A percentile compares a stretch with the other conserved stretches of the same genome.
Conservation (phyloP, 2,329 filamentous ascomycete genomes). For the Rutstroemia sp. region DNA sequence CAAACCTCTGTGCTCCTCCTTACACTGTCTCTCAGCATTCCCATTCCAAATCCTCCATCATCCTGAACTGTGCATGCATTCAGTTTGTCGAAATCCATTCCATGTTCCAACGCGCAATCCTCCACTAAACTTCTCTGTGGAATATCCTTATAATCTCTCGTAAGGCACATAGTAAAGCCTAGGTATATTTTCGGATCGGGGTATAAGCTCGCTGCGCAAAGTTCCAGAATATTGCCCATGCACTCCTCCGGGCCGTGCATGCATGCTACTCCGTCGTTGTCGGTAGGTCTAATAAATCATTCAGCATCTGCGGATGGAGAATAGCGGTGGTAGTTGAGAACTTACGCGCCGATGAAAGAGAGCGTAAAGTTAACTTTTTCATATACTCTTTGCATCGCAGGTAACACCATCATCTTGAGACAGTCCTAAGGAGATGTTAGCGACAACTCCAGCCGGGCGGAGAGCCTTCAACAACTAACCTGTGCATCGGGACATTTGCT, state of each 20-base stretch:
- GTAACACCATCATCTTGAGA: conserved; percentile 71
- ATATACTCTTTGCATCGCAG: conserved; percentile 73
- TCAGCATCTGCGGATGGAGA: no score
- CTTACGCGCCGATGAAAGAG: conserved; percentile 69
- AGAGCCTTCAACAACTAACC: conserved; percentile 30
- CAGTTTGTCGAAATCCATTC: conserved; percentile 71
- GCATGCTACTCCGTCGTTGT: conserved; percentile 78
- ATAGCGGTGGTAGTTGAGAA: conserved; percentile 26
- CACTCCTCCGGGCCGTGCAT: conserved; percentile 87
- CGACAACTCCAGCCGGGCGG: neutral
- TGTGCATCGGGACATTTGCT: conserved; percentile 90
- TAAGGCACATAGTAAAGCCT: conserved; percentile 88
- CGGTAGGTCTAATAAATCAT: conserved; percentile 43
- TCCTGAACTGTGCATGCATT: conserved; percentile 77
- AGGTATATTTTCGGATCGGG: conserved; percentile 81
- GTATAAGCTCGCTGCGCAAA: conserved; percentile 79
- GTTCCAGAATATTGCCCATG: conserved; percentile 88
- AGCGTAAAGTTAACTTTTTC: conserved; percentile 87
- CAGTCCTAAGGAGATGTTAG: conserved; percentile 49
- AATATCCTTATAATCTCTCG: conserved; percentile 67
- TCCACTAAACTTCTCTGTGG: conserved; percentile 72
- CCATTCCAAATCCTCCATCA: conserved; percentile 62
- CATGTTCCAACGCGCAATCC: conserved; percentile 85
- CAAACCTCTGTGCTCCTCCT: conserved; percentile 52
- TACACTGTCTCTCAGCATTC: conserved; percentile 61